These are phyloP conservation scores for Globisporangium nunn DNA, from an alignment of 352 stramenopile species.

Conservation along the genomic window DNA sequence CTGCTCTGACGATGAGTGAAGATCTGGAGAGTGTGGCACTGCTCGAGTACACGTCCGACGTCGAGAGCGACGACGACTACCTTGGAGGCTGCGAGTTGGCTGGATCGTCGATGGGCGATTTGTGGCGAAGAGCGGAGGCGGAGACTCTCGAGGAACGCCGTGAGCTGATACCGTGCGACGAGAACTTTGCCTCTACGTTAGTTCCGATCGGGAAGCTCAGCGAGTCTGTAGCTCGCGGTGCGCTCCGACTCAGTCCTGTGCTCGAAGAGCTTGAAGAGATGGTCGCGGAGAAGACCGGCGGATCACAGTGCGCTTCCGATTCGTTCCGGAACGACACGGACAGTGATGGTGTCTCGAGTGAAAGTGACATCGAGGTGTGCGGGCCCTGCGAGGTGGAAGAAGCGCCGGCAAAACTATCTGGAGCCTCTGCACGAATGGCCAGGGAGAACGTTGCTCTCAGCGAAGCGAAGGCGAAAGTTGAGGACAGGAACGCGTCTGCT, in stretches of 20 bases:
- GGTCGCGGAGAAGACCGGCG: neutral
- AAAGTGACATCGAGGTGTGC: neutral
- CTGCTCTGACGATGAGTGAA: neutral
- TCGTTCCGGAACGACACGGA: conserved; percentile 1
- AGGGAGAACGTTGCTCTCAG: neutral
- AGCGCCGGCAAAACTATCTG: neutral
- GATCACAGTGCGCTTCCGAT: neutral
- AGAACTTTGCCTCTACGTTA: neutral
- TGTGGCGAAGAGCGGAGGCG: too few relatives aligned
- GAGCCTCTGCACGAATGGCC: neutral
- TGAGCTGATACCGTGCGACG: too few relatives aligned
- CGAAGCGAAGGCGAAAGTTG: neutral
- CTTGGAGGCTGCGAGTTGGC: neutral
- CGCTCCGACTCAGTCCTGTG: neutral
- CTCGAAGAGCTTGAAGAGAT: neutral
- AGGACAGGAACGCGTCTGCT: too few relatives aligned
- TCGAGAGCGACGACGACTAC: conserved; percentile 15
- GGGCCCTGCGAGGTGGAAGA: neutral
- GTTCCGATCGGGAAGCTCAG: neutral
- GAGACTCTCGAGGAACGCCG: too few relatives aligned
- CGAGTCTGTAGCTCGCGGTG: neutral
- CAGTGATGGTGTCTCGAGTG: neutral
- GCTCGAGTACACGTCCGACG: conserved; percentile 13
- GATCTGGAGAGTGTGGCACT: conserved; percentile 5
- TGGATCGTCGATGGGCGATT: neutral